Base-by-base conservation (phyloP, 2,329 filamentous ascomycete genomes). In the Penicillium sp. region DNA sequence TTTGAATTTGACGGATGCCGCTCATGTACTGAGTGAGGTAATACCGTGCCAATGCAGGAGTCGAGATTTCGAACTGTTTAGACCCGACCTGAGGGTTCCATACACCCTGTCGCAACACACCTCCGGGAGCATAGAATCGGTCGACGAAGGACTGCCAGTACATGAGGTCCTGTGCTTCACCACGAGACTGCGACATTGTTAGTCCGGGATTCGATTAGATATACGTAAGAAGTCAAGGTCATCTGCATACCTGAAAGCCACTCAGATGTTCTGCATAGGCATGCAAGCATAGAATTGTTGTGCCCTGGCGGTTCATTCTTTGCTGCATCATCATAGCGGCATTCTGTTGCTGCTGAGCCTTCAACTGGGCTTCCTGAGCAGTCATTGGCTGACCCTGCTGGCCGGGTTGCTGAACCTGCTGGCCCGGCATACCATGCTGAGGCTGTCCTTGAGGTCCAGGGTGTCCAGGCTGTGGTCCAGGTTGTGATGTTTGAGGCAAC, bases 1-100 rank as follows among this genome's bases (percentile, higher is more conserved):
- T 85, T 74, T 97, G 92, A 69, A 98, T 91, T 57, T 88, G 91
- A 68, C 86, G 89, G 58, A 97, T 88, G 6, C 93, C 93, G 62
- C 92, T 94, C 59, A 89, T 89, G 73, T 95, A 97, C 70, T 96
- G 90, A 0, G 92, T 93, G 70, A 90, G 87, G 74, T 97, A 97
- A 76, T 95, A 98, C 70, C 94, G 88, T 37, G 94, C 87, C 49
- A 99, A 82, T 0, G 91, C 91, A 3, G 93, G 86, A 60, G 87
- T 91, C 2, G 89, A 86, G 52, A 98, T 92, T 74, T 97, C 93
- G 70, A 93, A 97, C 70, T 90, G 87, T 79, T 96, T 97, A 58
- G 89, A 82, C 48, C 88, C 85, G 59, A 79, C 79, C 22, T 85
- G 82, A 4, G 74, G 69, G 28, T 79, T 77, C 66, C 76, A 83